Conservation (phyloP, 495 filamentous ascomycete genomes). For the Cercophora newfieldiana region DNA sequence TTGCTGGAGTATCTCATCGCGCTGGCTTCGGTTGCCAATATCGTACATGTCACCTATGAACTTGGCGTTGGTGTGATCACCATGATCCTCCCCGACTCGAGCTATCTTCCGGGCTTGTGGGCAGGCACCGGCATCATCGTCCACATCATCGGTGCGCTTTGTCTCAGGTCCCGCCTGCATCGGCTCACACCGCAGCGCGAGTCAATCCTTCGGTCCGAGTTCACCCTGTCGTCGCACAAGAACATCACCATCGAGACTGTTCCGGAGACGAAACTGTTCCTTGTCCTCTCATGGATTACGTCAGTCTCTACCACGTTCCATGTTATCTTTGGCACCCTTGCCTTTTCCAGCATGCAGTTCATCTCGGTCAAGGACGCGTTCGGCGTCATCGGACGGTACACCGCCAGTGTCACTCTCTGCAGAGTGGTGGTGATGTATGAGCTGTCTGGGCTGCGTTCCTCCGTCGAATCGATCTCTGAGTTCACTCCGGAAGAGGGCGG, state of each 20-base stretch:
- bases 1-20: slow-evolving; percentile 26
- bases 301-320: slow-evolving; percentile 22
- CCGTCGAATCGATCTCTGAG: too few species aligned
- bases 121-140: slow-evolving; percentile 19
- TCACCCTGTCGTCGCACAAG: slow-evolving; percentile 8
- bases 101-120: slow-evolving; percentile 24
- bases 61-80: slow-evolving; percentile 25
- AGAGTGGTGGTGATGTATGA: slow-evolving; percentile 32
- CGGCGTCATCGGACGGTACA: slow-evolving; percentile 27
- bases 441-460: too few species aligned
- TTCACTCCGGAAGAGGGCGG: too few species aligned
- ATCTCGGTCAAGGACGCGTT: slow-evolving; percentile 26
- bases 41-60: slow-evolving; percentile 24
- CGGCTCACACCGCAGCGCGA: neutral
- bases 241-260: slow-evolving; percentile 18
- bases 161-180: slow-evolving; percentile 3
- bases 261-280: slow-evolving; percentile 16
- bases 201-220: slow-evolving; percentile 1
- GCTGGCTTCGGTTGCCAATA: slow-evolving; percentile 26
- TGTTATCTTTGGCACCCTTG: slow-evolving; percentile 33
- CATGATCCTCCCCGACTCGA: slow-evolving; percentile 22
- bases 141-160: slow-evolving; percentile 18
- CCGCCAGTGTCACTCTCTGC: slow-evolving; percentile 27
- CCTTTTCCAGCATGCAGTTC: slow-evolving; percentile 32
- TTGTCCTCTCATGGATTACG: slow-evolving; percentile 24